A percentile compares a stretch with the other conserved stretches of the same genome.
phyloP scores from a whole-genome alignment of 2,329 filamentous ascomycete species.

The Neopestalotiopsis sp. region DNA sequence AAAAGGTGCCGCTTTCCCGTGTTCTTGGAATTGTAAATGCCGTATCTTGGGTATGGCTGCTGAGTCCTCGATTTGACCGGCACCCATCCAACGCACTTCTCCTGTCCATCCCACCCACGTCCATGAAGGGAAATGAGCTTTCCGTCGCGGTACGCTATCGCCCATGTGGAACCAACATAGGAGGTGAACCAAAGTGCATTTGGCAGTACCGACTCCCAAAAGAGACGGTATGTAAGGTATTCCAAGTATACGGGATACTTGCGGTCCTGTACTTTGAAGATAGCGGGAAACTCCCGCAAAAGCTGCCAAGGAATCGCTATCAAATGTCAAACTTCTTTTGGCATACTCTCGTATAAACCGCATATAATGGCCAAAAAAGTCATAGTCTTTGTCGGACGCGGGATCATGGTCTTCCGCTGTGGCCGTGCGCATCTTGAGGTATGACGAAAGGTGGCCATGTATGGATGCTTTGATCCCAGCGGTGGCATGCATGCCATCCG shows the following conservation, averaged over 20 bases:
- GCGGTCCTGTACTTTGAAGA: not conserved
- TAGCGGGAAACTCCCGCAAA: not conserved
- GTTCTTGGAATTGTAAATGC: no score
- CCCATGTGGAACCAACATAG: not conserved
- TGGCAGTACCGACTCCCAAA: not conserved
- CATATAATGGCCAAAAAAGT: no score
- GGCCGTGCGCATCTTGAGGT: no score
- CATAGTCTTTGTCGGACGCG: no score
- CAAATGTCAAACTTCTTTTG: not conserved
- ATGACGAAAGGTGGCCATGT: no score
- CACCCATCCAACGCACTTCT: not conserved
- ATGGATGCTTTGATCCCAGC: no score
- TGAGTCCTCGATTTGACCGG: not conserved
- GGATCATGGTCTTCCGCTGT: no score
- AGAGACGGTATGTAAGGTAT: not conserved
- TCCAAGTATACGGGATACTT: not conserved
- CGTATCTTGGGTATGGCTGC: no score
- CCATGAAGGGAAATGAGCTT: not conserved
- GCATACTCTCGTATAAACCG: not conserved
- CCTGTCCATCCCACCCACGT: not conserved
- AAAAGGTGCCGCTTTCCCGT: no score
- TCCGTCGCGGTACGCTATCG: not conserved
- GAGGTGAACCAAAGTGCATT: not conserved
- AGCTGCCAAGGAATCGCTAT: not conserved
- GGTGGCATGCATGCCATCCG: not conserved